These are phyloP conservation scores for Tagetes erecta DNA, from an alignment of 129 eudicot genomes.

Conservation along the genomic window DNA sequence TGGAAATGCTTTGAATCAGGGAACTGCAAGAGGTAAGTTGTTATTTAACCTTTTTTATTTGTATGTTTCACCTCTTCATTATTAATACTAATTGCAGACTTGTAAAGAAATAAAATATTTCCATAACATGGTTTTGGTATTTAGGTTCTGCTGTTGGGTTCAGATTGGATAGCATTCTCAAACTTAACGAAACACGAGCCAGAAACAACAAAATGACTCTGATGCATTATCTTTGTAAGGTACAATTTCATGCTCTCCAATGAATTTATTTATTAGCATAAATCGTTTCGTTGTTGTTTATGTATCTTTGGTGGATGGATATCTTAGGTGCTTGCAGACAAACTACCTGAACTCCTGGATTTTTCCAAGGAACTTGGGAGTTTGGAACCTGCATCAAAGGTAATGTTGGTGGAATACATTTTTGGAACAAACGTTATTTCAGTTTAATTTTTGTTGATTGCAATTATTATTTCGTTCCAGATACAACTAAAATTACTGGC, in stretches of 20 bases:
- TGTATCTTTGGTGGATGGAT: slow-evolving; percentile 24
- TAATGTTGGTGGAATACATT: slow-evolving; percentile 26
- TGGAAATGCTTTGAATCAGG: slow-evolving; percentile 98
- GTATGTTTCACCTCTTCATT: neutral
- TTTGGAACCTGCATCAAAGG: slow-evolving; percentile 92
- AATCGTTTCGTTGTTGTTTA: neutral
- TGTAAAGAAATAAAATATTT: neutral
- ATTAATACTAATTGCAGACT: neutral
- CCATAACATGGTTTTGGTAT: slow-evolving; percentile 16
- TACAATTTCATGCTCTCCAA: slow-evolving; percentile 26
- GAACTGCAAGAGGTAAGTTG: slow-evolving; percentile 82
- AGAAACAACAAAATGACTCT: slow-evolving; percentile 89
- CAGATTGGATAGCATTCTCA: slow-evolving; percentile 91
- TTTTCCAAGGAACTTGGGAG: slow-evolving; percentile 79
- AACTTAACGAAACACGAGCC: slow-evolving; percentile 92
- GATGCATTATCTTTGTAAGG: slow-evolving; percentile 98
- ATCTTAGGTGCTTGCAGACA: slow-evolving; percentile 74
- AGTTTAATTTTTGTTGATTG: slow-evolving; percentile 12
- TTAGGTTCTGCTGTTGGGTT: slow-evolving; percentile 98
- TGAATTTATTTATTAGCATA: neutral
- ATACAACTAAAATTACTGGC: slow-evolving; percentile 71
- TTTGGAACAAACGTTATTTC: slow-evolving; percentile 1
- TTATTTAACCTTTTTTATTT: slow-evolving; percentile 8
- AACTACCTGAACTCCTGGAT: slow-evolving; percentile 91
- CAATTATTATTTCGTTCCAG: slow-evolving; percentile 38